Conservation (phyloP, 192 early-diverging fungal species). For the Backusella sp. region DNA sequence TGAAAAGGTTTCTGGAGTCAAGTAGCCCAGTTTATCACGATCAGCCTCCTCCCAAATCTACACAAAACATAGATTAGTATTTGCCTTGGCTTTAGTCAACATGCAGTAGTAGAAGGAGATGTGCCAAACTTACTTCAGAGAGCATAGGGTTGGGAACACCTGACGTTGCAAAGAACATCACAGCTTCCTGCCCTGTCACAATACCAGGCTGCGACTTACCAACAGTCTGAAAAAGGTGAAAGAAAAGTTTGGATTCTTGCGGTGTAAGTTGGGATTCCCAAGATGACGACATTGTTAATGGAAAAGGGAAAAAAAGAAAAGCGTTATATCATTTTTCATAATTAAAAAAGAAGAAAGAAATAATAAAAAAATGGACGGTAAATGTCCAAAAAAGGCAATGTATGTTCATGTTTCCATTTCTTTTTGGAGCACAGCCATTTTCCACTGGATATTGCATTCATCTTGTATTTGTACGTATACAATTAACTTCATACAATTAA, state of each 20-base stretch:
- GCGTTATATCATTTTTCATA: not conserved
- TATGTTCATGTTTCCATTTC: not conserved
- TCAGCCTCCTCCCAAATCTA: constrained; percentile 86
- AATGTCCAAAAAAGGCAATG: not conserved
- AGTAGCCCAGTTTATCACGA: constrained; percentile 69
- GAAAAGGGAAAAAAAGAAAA: not conserved
- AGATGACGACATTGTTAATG: constrained; percentile 11
- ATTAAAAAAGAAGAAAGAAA: not conserved
- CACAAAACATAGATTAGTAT: not conserved
- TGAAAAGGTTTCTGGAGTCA: constrained; percentile 72
- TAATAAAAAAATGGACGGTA: not conserved
- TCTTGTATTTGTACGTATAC: too few relatives aligned
- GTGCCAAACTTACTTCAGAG: constrained; percentile 46
- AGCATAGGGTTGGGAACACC: constrained; percentile 60
- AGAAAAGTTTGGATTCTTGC: constrained; percentile 61
- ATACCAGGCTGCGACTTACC: constrained; percentile 61
- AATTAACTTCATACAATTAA: not conserved
- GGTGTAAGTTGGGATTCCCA: constrained; percentile 46
- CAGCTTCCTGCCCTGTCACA: constrained; percentile 67
- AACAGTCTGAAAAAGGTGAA: constrained; percentile 59
- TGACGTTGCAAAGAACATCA: constrained; percentile 72
- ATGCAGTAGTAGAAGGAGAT: not conserved
- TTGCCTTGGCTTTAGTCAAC: not conserved
- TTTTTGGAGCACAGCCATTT: not conserved
- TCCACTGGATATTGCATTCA: not conserved